Evolutionary conservation across 2,329 filamentous ascomycete species (phyloP), one percentile per base, ranked within the genome.

Genomic region (Cladosporium austrohemisphaericum): DNA sequence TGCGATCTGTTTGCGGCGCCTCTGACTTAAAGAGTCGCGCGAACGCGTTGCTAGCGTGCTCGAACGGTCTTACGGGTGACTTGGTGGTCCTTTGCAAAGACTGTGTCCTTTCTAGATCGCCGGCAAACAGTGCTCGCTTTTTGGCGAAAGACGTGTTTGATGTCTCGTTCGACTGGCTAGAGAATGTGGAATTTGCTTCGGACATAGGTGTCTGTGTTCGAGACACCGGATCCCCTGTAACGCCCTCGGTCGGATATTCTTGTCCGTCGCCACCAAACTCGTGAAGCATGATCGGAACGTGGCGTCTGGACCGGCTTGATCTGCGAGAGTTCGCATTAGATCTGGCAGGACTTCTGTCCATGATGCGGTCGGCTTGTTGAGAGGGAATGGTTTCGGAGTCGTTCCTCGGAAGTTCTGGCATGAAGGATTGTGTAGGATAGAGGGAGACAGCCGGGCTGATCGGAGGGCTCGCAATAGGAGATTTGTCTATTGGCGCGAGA

Each of bases 1-100:
- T 44, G 18, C 32, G 31, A 11, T 43, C 36, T 31, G 44, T 18
- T 20, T 22, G 19, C 5, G 46, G 16, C 40, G 61, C 57, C 33
- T 61, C 58, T 40, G 60, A 60, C 51, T 61, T 62, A 55, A 68
- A 68, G 7, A 68, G 58, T 49, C 61, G 60, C 6, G 64, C 66
- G 56, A 68, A 67, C 41, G 65, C 66, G 41, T 63, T 65, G 47
- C 62, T 67, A 57, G 66, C 66, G 50, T 66, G 65, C 46, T 68
- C 66, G 52, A 68, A 68, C 14, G 66, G 56, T 41, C 66, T 58
- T 11, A 68, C 66, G 23, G 65, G 63, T 53, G 58, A 59, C 48
- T 64, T 65, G 38, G 57, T 58, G 32, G 56, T 52, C 31, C 59
- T 58, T 37, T 64, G 63, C 36, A 67, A 53, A 13, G 58, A 60